These are phyloP conservation scores for Corynespora cassiicola DNA, from an alignment of 2,329 filamentous ascomycete genomes.

Conservation along the genomic window DNA sequence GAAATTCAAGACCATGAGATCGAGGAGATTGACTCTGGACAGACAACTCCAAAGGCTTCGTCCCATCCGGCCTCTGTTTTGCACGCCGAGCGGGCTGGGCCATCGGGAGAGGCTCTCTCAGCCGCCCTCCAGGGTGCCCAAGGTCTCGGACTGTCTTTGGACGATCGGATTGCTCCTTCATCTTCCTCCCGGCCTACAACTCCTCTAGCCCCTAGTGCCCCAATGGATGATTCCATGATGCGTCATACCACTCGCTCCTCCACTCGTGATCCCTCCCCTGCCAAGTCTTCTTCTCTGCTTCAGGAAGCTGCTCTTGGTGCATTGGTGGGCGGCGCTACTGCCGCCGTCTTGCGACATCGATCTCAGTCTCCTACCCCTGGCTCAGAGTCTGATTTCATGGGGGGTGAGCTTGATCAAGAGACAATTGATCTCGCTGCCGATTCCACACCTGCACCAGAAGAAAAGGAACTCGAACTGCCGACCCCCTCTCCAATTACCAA, in stretches of 20 bases:
- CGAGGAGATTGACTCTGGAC: slow-evolving; percentile 65
- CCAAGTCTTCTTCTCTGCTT: slow-evolving; percentile 28
- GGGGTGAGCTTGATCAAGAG: slow-evolving; percentile 28
- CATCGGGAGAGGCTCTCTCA: slow-evolving; percentile 28
- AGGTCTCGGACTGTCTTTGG: slow-evolving; percentile 16
- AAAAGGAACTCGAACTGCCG: slow-evolving; percentile 15
- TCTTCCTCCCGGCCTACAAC: slow-evolving; percentile 16
- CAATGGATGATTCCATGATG: slow-evolving; percentile 33
- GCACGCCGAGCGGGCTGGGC: slow-evolving; percentile 11
- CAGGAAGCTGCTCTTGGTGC: slow-evolving; percentile 36
- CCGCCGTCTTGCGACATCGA: slow-evolving; percentile 20
- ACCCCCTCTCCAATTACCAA: slow-evolving; percentile 23
- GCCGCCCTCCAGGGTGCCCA: slow-evolving; percentile 27
- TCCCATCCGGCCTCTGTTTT: slow-evolving; percentile 46
- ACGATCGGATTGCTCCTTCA: slow-evolving; percentile 6
- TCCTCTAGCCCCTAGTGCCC: slow-evolving; percentile 29
- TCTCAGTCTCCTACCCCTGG: slow-evolving; percentile 21
- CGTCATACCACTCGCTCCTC: slow-evolving; percentile 13
- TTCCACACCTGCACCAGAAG: slow-evolving; percentile 6
- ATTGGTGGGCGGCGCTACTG: slow-evolving; percentile 31
- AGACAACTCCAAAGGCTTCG: slow-evolving; percentile 72
- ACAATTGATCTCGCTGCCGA: slow-evolving; percentile 22
- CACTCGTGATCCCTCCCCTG: slow-evolving; percentile 20
- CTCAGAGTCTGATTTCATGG: slow-evolving; percentile 27
- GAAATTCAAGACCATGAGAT: slow-evolving; percentile 36